Percentiles rank a stretch among this genome's conserved stretches.
These are phyloP conservation scores for Sicyos edulis DNA, from an alignment of 306 rosid genomes.

Conservation along the genomic window DNA sequence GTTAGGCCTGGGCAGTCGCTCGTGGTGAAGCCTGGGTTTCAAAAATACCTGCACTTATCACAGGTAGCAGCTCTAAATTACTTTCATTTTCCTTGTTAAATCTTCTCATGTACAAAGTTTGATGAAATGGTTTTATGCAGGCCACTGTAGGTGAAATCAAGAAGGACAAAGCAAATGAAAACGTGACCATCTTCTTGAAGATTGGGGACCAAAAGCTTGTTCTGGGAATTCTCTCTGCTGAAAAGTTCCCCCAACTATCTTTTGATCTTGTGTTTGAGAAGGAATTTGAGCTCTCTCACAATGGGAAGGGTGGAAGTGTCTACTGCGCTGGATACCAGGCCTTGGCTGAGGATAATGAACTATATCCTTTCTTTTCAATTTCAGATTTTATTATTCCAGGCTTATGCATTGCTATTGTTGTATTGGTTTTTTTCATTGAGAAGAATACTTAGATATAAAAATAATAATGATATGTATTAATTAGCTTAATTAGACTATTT, in stretches of 20 bases:
- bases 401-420: neutral
- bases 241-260: no score
- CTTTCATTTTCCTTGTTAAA: neutral
- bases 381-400: neutral
- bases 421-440: no score
- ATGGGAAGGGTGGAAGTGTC: conserved; percentile 50
- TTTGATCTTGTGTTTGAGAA: no score
- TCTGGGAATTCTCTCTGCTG: conserved; percentile 54
- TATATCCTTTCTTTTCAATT: conserved; percentile 50
- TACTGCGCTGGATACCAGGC: conserved; percentile 65
- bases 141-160: conserved; percentile 65
- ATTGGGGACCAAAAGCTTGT: conserved; percentile 56
- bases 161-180: conserved; percentile 42
- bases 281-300: no score
- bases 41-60: conserved; percentile 54
- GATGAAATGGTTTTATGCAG: conserved; percentile 27
- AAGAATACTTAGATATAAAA: no score
- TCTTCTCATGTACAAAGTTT: neutral
- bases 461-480: no score
- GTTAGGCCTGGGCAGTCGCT: conserved; percentile 67
- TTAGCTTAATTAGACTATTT: neutral
- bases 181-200: conserved; percentile 39
- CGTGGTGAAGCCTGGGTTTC: conserved; percentile 33
- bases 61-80: conserved; percentile 40
- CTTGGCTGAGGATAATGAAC: neutral